These are phyloP conservation scores for Lentinus brumalis DNA, from an alignment of 768 basidiomycete genomes.

Conservation along the genomic window DNA sequence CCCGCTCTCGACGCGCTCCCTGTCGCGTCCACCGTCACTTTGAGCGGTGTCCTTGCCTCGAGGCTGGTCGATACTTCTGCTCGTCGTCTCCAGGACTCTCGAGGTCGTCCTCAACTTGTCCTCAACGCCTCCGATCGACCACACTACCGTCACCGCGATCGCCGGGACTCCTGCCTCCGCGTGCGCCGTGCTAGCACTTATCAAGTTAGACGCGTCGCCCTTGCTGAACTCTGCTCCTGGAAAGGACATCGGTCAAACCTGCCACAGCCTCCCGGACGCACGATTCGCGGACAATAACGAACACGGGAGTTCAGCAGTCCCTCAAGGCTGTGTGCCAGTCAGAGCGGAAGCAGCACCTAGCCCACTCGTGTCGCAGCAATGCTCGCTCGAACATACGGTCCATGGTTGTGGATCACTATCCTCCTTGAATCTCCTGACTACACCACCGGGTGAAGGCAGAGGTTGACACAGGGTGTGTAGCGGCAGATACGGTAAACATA, in stretches of 20 bases:
- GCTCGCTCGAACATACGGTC: too few relatives aligned
- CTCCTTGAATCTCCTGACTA: too few relatives aligned
- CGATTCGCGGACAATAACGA: too few relatives aligned
- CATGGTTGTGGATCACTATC: too few relatives aligned
- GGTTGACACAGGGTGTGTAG: too few relatives aligned
- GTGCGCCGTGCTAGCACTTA: background rate
- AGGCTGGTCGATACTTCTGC: background rate
- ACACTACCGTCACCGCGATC: background rate
- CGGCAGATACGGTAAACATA: too few relatives aligned
- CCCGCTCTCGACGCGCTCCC: background rate
- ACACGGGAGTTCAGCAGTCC: too few relatives aligned
- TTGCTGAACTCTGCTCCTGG: background rate
- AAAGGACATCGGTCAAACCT: background rate
- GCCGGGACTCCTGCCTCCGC: background rate
- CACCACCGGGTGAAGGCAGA: too few relatives aligned
- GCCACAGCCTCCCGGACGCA: background rate
- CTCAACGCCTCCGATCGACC: background rate
- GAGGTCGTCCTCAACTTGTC: background rate
- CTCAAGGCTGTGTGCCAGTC: background rate
- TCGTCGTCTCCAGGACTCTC: background rate
- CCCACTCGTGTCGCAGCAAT: background rate
- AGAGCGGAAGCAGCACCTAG: background rate
- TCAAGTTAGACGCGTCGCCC: background rate
- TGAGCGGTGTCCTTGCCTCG: background rate
- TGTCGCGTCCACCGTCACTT: too few relatives aligned